These are phyloP conservation scores for Ustilago lituana DNA, from an alignment of 1,284 basidiomycete genomes.

Conservation along the genomic window DNA sequence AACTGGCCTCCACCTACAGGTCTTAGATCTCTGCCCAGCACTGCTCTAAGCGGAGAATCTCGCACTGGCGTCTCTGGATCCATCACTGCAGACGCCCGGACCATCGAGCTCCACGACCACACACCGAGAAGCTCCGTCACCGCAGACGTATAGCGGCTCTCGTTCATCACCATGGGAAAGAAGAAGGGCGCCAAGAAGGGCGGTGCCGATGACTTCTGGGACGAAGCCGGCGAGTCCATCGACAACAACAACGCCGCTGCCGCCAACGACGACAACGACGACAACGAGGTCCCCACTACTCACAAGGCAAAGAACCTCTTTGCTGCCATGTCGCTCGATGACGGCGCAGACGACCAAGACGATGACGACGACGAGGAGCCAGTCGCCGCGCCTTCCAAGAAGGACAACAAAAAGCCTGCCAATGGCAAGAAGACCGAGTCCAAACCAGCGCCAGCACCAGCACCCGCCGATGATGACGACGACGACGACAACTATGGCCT, in stretches of 20 bases:
- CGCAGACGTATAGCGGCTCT: slow-evolving; percentile 14
- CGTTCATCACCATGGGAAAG: slow-evolving; percentile 58
- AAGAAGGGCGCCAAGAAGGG: slow-evolving; percentile 61
- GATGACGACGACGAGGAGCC: slow-evolving; percentile 24
- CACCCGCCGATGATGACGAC: slow-evolving; percentile 37
- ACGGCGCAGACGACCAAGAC: slow-evolving; percentile 27
- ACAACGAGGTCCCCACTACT: slow-evolving; percentile 18
- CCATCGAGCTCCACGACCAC: neutral
- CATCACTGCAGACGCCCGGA: slow-evolving; percentile 7
- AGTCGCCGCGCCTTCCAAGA: slow-evolving; percentile 21
- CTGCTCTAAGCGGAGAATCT: slow-evolving; percentile 5
- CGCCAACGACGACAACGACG: slow-evolving; percentile 7
- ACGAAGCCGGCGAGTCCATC: slow-evolving; percentile 55
- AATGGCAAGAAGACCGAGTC: slow-evolving; percentile 24
- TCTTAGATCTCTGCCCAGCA: slow-evolving; percentile 9
- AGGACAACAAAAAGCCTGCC: slow-evolving; percentile 30
- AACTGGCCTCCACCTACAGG: slow-evolving; percentile 2
- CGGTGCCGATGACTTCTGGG: slow-evolving; percentile 60
- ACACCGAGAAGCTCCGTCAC: neutral
- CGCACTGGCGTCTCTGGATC: slow-evolving; percentile 2
- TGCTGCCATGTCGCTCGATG: slow-evolving; percentile 45
- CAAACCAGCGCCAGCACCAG: slow-evolving; percentile 20
- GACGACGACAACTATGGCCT: slow-evolving; percentile 56
- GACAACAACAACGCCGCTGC: slow-evolving; percentile 28
- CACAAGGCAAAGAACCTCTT: slow-evolving; percentile 41